A percentile compares a stretch with the other conserved stretches of the same genome.
phyloP scores from a whole-genome alignment of 2,329 filamentous ascomycete genomes.

The Alternaria solani region DNA sequence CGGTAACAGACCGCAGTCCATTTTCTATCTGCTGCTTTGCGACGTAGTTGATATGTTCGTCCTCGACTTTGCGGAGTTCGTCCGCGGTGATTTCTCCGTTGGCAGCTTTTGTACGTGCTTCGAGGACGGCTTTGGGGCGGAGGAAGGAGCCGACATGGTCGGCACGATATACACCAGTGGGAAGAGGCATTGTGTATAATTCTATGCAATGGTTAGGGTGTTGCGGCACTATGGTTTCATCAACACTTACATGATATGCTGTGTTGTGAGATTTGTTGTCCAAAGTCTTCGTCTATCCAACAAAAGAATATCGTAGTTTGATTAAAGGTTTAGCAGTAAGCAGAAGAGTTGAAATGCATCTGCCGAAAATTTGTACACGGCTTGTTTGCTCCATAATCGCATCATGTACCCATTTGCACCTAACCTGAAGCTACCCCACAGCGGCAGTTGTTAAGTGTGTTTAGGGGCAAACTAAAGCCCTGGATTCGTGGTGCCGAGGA shows the following conservation, averaged over 20 bases:
- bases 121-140: constrained; percentile 60
- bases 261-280: background rate
- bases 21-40: constrained; percentile 60
- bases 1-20: constrained; percentile 62
- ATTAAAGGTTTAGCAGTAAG: background rate
- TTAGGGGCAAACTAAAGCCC: constrained; percentile 16
- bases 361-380: constrained; percentile 17
- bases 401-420: constrained; percentile 11
- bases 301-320: background rate
- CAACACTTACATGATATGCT: background rate
- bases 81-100: constrained; percentile 53
- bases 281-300: background rate
- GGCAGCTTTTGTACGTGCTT: constrained; percentile 59
- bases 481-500: constrained; percentile 17
- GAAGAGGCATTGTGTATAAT: constrained; percentile 46
- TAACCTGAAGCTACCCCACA: constrained; percentile 41
- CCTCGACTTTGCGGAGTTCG: constrained; percentile 61
- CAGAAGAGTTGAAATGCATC: constrained; percentile 1
- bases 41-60: constrained; percentile 59
- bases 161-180: constrained; percentile 54
- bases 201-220: constrained; percentile 7
- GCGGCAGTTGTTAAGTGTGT: constrained; percentile 45
- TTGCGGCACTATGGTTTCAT: background rate
- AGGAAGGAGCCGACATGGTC: constrained; percentile 67
- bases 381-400: constrained; percentile 14